A percentile compares a stretch with the other conserved stretches of the same genome.
Conservation (phyloP, 768 basidiomycete species). For the Leccinum longicurvipes region DNA sequence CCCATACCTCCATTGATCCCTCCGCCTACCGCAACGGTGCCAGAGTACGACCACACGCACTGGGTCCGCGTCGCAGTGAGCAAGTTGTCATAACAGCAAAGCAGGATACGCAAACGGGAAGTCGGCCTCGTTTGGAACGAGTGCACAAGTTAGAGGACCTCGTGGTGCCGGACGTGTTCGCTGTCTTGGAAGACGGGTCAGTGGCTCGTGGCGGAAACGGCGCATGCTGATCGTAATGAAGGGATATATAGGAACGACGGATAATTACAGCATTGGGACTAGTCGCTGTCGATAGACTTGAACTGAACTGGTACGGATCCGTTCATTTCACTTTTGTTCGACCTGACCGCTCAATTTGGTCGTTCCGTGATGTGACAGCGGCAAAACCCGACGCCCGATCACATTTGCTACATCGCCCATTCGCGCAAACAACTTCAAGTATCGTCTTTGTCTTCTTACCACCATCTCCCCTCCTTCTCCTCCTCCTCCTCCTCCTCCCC, state of each 20-base stretch:
- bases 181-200: conserved; percentile 17
- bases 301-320: conserved; percentile 29
- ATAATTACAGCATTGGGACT: conserved; percentile 8
- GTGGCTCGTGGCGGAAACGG: conserved; percentile 13
- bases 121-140: not conserved
- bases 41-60: not conserved
- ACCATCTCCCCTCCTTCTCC: conserved; percentile 25
- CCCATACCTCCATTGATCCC: conserved; percentile 13
- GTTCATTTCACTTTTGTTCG: conserved; percentile 14
- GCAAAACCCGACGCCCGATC: conserved; percentile 59
- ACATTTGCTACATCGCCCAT: conserved; percentile 37
- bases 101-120: conserved; percentile 1
- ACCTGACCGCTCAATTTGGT: conserved; percentile 40
- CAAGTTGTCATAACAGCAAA: conserved; percentile 7
- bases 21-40: not conserved
- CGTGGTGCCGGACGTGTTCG: conserved; percentile 2
- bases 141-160: not conserved
- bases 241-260: not conserved
- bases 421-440: conserved; percentile 26
- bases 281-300: conserved; percentile 2
- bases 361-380: conserved; percentile 39
- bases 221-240: conserved; percentile 17
- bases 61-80: conserved; percentile 10
- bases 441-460: conserved; percentile 37
- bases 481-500: conserved; percentile 31